Evolutionary conservation across 805 yeast species (phyloP).

Genomic region (Yamadazyma phyllophila): DNA sequence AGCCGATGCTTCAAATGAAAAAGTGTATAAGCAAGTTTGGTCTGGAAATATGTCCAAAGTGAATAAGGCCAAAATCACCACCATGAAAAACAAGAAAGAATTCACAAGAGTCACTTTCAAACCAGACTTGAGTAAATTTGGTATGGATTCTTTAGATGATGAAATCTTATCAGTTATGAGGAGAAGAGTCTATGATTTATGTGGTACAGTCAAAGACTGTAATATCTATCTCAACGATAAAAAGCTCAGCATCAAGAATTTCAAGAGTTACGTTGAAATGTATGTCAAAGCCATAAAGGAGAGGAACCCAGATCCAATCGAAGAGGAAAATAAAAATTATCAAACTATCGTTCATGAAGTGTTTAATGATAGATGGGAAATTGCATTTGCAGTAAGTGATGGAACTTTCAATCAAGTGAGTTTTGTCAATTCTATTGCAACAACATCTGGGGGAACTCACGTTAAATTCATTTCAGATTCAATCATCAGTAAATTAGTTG

Average conservation of each 20-base stretch:
- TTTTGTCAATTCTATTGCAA: conserved; percentile 95
- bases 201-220: conserved; percentile 88
- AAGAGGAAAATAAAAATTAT: conserved; percentile 34
- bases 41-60: conserved; percentile 77
- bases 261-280: conserved; percentile 86
- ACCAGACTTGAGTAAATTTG: conserved; percentile 83
- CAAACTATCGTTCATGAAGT: conserved; percentile 70
- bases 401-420: conserved; percentile 91
- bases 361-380: conserved; percentile 88
- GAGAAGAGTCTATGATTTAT: conserved; percentile 92
- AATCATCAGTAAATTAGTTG: conserved; percentile 73
- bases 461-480: conserved; percentile 84
- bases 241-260: conserved; percentile 63
- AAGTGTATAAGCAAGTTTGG: conserved; percentile 82
- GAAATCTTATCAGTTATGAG: conserved; percentile 81
- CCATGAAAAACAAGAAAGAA: conserved; percentile 59
- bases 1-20: conserved; percentile 65
- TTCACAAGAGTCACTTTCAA: conserved; percentile 84
- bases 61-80: conserved; percentile 69
- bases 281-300: conserved; percentile 75
- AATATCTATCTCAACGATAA: conserved; percentile 76
- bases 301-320: conserved; percentile 39
- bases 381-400: conserved; percentile 92
- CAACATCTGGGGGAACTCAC: conserved; percentile 96
- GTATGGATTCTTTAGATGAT: conserved; percentile 79